These are phyloP conservation scores for Vickermania ingenoplastis DNA, from an alignment of 208 protist genomes.

Conservation along the genomic window DNA sequence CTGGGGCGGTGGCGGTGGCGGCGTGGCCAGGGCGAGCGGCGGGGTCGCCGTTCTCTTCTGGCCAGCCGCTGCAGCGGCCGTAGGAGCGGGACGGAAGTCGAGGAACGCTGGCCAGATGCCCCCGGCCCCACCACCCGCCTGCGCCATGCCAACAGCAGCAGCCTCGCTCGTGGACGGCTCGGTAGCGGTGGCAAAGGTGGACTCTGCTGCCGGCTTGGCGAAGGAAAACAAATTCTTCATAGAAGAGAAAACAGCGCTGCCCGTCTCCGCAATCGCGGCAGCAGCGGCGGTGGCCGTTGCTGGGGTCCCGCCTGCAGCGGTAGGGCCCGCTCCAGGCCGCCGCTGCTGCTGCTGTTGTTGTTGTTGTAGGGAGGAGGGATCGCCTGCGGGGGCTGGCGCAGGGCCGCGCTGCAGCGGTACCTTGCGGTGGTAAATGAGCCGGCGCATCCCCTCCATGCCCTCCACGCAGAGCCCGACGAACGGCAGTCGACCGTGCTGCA, in stretches of 20 bases:
- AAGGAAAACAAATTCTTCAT: neutral
- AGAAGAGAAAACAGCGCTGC: neutral
- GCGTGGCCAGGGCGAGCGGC: neutral
- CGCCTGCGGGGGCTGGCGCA: no score
- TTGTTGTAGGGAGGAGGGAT: no score
- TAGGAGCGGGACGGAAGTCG: neutral
- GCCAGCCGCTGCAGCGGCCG: no score
- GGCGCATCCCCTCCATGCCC: conserved; percentile 66
- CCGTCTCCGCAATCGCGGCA: neutral
- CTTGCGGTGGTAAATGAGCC: conserved; percentile 38
- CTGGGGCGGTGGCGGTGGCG: neutral
- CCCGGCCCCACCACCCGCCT: no score
- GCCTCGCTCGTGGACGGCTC: no score
- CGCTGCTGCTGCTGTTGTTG: no score
- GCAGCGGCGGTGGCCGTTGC: neutral
- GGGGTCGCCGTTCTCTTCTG: neutral
- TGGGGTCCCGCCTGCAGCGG: neutral
- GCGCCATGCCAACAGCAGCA: no score
- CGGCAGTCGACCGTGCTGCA: conserved; percentile 44
- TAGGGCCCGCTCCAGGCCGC: no score
- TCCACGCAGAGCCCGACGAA: conserved; percentile 64
- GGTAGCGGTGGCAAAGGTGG: no score
- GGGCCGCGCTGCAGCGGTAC: conserved; percentile 9
- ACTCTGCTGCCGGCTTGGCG: neutral
- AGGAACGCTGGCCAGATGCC: neutral